Evolutionary conservation across 371 early-diverging fungal genomes (phyloP), one percentile per base, ranked within the genome.

Genomic region (Apophysomyces elegans): DNA sequence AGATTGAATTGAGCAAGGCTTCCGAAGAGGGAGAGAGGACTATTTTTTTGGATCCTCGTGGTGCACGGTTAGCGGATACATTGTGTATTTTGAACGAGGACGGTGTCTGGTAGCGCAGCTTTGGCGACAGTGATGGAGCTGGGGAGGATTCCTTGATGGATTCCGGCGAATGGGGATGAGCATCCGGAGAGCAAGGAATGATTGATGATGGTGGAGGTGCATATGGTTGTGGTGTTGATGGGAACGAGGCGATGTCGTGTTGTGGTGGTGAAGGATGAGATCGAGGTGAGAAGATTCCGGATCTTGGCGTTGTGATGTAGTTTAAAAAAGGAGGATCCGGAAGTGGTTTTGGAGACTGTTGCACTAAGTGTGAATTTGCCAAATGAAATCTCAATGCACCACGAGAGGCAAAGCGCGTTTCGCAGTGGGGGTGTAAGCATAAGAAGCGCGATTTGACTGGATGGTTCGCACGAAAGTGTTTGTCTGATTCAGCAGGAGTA

Each of bases 21-120:
- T 79, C 77, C 16, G 76, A 69, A 21, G 62, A 43, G 12, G 64
- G 26, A 7, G 78, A 78, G 5, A 82, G 44, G 5, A 65, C 63
- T 6, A 74, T 72, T 65, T 73, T 79, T 32, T 72, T 75, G 7
- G 65, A 56, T 62, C 70, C 68, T 14, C 71, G 67, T 26, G 64
- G 64, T 35, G 67, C 73, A 61, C 68, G 39, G 37, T 50, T 32
- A 12, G 41, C 9, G 43, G 43, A 37, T 11, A 21, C 7, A 7
- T 13, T 37, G 32, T 41, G 50, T 21, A 38, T 37, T 37, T 41
- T 18, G 56, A 63, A 57, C 39, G 56, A 60, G 16, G 38, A 16
- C 21, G 43, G 43, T n/a, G 13, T 37, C 14, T 37, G 58, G 18
- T 39, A 58, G 14, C 32, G 58, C 7, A 58, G 4, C 7, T 37